Evolutionary conservation across 208 protist species (phyloP).

Genomic region (Lotmaria passim): DNA sequence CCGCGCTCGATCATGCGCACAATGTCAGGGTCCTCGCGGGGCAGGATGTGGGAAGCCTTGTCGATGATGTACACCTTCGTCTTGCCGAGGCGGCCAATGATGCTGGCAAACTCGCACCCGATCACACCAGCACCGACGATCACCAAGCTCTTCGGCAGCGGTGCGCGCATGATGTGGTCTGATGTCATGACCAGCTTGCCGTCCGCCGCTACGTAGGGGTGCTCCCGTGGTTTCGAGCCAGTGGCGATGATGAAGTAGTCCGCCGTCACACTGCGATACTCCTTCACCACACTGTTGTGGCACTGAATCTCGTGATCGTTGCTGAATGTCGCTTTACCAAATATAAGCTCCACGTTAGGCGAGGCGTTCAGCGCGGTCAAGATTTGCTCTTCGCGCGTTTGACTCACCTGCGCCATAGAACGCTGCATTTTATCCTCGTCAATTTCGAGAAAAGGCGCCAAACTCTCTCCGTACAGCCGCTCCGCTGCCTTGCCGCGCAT

Average conservation of each 20-base stretch:
- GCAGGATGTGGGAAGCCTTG: slow-evolving; percentile 69
- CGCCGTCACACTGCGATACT: slow-evolving; percentile 62
- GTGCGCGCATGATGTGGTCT: slow-evolving; percentile 72
- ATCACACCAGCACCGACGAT: slow-evolving; percentile 76
- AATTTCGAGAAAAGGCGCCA: slow-evolving; percentile 49
- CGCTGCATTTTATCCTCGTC: slow-evolving; percentile 66
- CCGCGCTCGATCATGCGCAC: slow-evolving; percentile 42
- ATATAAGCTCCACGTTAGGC: slow-evolving; percentile 53
- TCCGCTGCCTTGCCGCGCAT: slow-evolving; percentile 41
- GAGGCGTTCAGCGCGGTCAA: slow-evolving; percentile 44
- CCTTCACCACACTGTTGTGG: slow-evolving; percentile 45
- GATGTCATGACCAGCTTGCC: slow-evolving; percentile 67
- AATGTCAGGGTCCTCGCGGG: slow-evolving; percentile 74
- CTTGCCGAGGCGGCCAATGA: slow-evolving; percentile 65
- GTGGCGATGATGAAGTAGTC: slow-evolving; percentile 88
- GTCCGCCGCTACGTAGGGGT: slow-evolving; percentile 65
- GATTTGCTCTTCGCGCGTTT: slow-evolving; percentile 61
- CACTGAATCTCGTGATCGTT: slow-evolving; percentile 59
- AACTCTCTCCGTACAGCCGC: slow-evolving; percentile 58
- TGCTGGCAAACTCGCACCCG: slow-evolving; percentile 84
- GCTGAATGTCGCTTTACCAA: slow-evolving; percentile 61
- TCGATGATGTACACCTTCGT: slow-evolving; percentile 82
- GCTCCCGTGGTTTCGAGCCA: slow-evolving; percentile 56
- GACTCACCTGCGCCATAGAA: slow-evolving; percentile 45
- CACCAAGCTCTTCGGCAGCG: slow-evolving; percentile 72